Percentiles rank a stretch among this genome's conserved stretches.
phyloP scores from a whole-genome alignment of 2,329 filamentous ascomycete species.

The Cadophora gregata region DNA sequence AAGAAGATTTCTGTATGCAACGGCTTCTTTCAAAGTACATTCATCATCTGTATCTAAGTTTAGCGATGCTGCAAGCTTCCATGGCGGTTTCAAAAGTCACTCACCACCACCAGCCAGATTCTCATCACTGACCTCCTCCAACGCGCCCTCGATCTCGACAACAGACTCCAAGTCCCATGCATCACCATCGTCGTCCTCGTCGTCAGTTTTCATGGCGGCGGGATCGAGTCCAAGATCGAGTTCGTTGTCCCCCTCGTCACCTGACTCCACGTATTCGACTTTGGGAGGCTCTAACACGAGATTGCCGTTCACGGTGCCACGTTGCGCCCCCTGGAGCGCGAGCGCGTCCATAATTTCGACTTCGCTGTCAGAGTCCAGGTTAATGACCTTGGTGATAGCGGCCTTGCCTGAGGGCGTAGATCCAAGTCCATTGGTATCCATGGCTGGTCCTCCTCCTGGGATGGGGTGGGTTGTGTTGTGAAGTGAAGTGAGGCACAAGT shows the following conservation, averaged over 20 bases:
- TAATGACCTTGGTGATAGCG: conserved; percentile 24
- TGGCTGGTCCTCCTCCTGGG: background rate
- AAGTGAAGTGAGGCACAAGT: too few relatives aligned
- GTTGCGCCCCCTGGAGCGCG: conserved; percentile 22
- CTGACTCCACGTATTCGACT: conserved; percentile 23
- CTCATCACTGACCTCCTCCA: conserved; percentile 55
- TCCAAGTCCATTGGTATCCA: conserved; percentile 9
- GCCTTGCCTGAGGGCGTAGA: conserved; percentile 14
- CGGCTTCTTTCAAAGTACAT: conserved; percentile 73
- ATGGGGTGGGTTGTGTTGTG: background rate
- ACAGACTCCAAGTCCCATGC: conserved; percentile 52
- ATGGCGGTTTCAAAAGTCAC: conserved; percentile 32
- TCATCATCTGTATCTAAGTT: conserved; percentile 37
- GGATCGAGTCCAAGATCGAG: conserved; percentile 23
- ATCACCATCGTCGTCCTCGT: conserved; percentile 32
- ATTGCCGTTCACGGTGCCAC: conserved; percentile 19
- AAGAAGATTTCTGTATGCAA: conserved; percentile 71
- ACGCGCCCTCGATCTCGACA: conserved; percentile 53
- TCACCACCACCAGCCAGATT: conserved; percentile 51
- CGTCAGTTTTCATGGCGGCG: conserved; percentile 18
- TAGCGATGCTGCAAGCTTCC: conserved; percentile 28
- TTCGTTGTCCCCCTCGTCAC: conserved; percentile 29
- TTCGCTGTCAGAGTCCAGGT: conserved; percentile 30
- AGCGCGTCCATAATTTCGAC: conserved; percentile 19
- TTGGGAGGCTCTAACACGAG: conserved; percentile 19